These are phyloP conservation scores for Pichia sp. DNA, from an alignment of 1,139 yeast genomes.

Conservation along the genomic window DNA sequence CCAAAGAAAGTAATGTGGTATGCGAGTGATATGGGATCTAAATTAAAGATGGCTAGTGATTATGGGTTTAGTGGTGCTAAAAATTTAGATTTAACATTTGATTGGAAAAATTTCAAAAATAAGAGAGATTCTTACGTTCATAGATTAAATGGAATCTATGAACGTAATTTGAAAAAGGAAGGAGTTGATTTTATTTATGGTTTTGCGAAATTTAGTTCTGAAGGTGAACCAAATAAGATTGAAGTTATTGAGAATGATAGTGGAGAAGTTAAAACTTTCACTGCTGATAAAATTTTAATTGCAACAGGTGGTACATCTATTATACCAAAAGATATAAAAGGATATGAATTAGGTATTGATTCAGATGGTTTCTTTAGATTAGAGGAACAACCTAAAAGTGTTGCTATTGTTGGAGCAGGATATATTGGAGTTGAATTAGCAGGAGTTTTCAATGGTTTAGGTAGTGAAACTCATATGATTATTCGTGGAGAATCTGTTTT, in stretches of 20 bases:
- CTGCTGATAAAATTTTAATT: conserved; percentile 76
- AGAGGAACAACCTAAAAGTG: conserved; percentile 76
- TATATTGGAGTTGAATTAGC: conserved; percentile 94
- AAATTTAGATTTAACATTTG: conserved; percentile 37
- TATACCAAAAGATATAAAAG: conserved; percentile 63
- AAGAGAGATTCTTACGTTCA: conserved; percentile 88
- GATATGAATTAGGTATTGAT: conserved; percentile 75
- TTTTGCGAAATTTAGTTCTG: conserved; percentile 67
- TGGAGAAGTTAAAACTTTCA: conserved; percentile 47
- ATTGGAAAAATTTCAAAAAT: conserved; percentile 73
- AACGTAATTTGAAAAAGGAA: conserved; percentile 75
- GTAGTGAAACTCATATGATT: conserved; percentile 79
- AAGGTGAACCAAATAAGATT: conserved; percentile 47
- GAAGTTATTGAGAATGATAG: conserved; percentile 62
- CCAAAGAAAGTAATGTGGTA: conserved; percentile 99
- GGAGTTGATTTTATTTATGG: conserved; percentile 85
- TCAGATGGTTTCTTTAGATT: conserved; percentile 90
- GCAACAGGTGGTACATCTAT: conserved; percentile 93
- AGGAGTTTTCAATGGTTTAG: conserved; percentile 85
- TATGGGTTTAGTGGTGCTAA: conserved; percentile 60
- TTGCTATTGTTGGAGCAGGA: conserved; percentile 96
- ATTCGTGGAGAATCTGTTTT: conserved; percentile 88
- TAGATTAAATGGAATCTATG: conserved; percentile 89
- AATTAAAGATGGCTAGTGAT: conserved; percentile 63
- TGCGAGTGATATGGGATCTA: conserved; percentile 81